A percentile compares a stretch with the other conserved stretches of the same genome.
Conservation (phyloP, 306 rosid genomes). For the Dicorynia guianensis region DNA sequence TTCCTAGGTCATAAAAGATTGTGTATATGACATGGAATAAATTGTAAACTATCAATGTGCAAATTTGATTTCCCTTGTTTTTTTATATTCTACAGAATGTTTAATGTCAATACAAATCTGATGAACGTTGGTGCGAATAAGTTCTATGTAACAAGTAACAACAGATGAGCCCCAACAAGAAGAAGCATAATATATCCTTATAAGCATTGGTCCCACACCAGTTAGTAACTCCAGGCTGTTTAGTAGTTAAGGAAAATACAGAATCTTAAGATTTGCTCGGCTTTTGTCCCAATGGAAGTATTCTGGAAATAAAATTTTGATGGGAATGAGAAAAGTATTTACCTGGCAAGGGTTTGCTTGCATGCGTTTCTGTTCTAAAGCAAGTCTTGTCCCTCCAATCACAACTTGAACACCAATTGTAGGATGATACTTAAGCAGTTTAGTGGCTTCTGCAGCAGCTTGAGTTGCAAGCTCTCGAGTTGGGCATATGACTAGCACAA, state of each 20-base stretch:
- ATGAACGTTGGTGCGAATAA: neutral
- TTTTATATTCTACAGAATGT: constrained; percentile 2
- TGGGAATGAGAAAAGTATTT: constrained; percentile 36
- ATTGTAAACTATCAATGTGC: neutral
- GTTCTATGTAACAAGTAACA: constrained; percentile 8
- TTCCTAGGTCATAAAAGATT: no score
- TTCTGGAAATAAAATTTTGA: neutral
- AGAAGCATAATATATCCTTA: neutral
- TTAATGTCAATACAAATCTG: constrained; percentile 8
- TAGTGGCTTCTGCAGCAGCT: constrained; percentile 88
- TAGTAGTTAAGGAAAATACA: constrained; percentile 12
- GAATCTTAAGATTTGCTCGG: constrained; percentile 32
- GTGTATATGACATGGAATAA: neutral
- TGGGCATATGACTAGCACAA: constrained; percentile 92
- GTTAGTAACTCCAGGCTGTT: neutral
- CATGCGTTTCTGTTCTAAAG: constrained; percentile 88
- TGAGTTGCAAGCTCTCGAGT: constrained; percentile 96
- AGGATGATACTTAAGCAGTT: constrained; percentile 82
- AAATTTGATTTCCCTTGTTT: constrained; percentile 21
- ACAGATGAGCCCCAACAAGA: constrained; percentile 1
- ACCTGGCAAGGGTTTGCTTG: constrained; percentile 96
- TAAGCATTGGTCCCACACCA: neutral
- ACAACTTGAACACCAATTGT: constrained; percentile 93
- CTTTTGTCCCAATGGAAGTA: constrained; percentile 12
- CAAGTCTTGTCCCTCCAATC: constrained; percentile 92